Evolutionary conservation across 495 filamentous ascomycete genomes (phyloP).

Genomic region (Acidomyces sp.): DNA sequence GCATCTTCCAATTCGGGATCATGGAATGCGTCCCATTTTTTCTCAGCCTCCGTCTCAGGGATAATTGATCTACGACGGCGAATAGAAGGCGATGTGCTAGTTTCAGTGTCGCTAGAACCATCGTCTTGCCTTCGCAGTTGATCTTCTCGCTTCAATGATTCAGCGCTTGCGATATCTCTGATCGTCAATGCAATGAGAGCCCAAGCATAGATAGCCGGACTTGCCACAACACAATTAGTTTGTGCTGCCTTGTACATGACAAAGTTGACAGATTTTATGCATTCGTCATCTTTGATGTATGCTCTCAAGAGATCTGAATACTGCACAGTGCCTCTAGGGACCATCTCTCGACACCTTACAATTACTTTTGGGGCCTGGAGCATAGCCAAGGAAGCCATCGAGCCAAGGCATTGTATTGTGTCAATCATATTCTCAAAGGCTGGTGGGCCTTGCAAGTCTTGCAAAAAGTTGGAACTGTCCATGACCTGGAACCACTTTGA

Average conservation of each 20-base stretch:
- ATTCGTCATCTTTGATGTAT: conserved; percentile 49
- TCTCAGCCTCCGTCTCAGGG: conserved; percentile 6
- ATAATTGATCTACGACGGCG: too few relatives aligned
- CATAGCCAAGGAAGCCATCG: conserved; percentile 60
- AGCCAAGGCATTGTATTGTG: conserved; percentile 52
- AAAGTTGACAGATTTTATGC: conserved; percentile 51
- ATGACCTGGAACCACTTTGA: conserved; percentile 65
- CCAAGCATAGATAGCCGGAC: conserved; percentile 65
- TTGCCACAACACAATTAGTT: conserved; percentile 37
- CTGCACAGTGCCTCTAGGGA: neutral
- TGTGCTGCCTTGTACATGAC: conserved; percentile 40
- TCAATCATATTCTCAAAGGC: neutral
- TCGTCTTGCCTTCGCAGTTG: conserved; percentile 1
- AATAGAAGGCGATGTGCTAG: too few relatives aligned
- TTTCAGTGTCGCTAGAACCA: conserved; percentile 6
- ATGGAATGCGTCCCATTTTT: conserved; percentile 1
- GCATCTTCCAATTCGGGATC: conserved; percentile 7
- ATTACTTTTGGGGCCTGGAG: conserved; percentile 47
- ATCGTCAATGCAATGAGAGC: conserved; percentile 42
- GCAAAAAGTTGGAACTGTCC: conserved; percentile 49
- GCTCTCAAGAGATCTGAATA: conserved; percentile 24
- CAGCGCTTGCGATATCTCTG: conserved; percentile 3
- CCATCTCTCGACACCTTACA: conserved; percentile 6
- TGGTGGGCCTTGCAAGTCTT: conserved; percentile 23
- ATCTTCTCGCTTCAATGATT: conserved; percentile 1